Conservation (phyloP, 495 filamentous ascomycete species). For the Tuber umbilicatum region DNA sequence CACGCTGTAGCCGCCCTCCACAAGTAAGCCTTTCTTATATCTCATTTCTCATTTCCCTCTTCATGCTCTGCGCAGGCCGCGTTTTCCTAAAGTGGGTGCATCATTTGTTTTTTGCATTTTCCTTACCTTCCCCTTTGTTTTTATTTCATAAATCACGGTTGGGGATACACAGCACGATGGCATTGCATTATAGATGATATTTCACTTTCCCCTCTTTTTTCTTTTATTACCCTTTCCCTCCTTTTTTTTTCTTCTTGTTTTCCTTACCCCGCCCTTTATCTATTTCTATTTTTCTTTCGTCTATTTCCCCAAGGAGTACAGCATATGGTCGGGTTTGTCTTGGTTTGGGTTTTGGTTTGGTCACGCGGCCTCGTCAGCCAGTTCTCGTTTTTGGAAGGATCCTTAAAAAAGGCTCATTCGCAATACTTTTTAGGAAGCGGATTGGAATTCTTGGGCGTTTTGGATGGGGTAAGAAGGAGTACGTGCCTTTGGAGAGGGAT, state of each 20-base stretch:
- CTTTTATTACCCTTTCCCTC: not conserved
- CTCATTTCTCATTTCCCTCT: not conserved
- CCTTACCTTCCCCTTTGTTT: not conserved
- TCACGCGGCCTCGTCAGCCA: not conserved
- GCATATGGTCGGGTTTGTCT: not conserved
- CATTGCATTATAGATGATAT: not conserved
- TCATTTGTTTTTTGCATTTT: not conserved
- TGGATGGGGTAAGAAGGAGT: not conserved
- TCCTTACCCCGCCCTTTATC: not conserved
- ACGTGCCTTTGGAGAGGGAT: not conserved
- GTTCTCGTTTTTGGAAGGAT: not conserved
- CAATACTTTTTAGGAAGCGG: not conserved
- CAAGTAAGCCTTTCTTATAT: not conserved
- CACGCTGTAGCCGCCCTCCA: conserved; percentile 12
- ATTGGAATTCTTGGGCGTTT: not conserved
- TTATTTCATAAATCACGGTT: not conserved
- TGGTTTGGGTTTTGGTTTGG: not conserved
- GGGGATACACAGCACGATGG: not conserved
- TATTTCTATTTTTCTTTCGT: not conserved
- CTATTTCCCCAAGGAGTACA: not conserved
- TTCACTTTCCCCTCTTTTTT: not conserved
- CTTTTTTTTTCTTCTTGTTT: not conserved
- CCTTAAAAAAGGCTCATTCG: not conserved
- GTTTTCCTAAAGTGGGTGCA: not conserved
- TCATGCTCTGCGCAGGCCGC: not conserved